Evolutionary conservation across 768 basidiomycete genomes (phyloP), one percentile per base, ranked within the genome.

Genomic region (Strobilomyces confusus): DNA sequence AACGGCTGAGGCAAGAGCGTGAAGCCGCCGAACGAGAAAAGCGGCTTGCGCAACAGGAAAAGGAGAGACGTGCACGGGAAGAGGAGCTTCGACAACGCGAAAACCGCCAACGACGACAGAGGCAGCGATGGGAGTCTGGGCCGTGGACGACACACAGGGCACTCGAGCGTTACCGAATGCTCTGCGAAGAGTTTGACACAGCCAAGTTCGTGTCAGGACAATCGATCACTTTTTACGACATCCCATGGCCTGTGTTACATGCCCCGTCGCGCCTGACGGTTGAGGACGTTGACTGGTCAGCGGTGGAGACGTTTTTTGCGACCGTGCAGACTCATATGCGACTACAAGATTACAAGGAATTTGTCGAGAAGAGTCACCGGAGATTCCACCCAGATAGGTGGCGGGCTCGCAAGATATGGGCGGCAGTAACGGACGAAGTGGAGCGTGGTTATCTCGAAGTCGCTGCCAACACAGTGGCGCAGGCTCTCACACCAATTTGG

Each of bases 351-450:
- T 90, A 80, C 69, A 82, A 78, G 62, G 66, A 65, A 2, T 77
- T 91, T 51, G 76, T 92, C 4, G 80, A 87, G 70, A 82, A 81
- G 62, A 86, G 84, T 59, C 80, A 89, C 60, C 77, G 81, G 37
- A 72, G 88, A 48, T 92, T 90, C 66, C 91, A 91, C 59, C 87
- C 88, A 2, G 89, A 92, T 67, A 73, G 86, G 55, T 93, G 88
- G 90, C 75, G 82, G 40, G 82, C 85, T 29, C 75, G 85, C 38
- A 80, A 80, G 26, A 69, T 91, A 33, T 74, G 87, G 63, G 73
- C 73, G 53, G 79, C 79, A 44, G 76, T 87, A 44, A 60, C 65
- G 22, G 83, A 87, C 54, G 82, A 83, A 44, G 70, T 75, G 43
- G 78, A 82, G 61, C 76, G 81, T 56, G 75, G 73, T 36, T 82